These are phyloP conservation scores for Porcisia deanei DNA, from an alignment of 208 protist species.

Conservation along the genomic window DNA sequence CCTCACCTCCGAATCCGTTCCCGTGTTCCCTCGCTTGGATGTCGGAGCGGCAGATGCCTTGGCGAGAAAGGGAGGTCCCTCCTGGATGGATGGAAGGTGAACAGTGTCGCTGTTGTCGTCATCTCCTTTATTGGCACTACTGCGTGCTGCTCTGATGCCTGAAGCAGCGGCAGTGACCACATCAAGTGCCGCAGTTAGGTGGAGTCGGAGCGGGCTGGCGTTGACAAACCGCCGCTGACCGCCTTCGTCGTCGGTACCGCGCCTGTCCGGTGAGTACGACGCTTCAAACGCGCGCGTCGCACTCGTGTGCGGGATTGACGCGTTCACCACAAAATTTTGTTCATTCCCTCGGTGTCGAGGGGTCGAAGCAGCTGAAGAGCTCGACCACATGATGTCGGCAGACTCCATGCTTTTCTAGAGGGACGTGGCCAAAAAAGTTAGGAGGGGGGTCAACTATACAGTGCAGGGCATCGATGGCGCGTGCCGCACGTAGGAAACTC, in stretches of 20 bases:
- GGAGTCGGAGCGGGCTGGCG: constrained; percentile 15
- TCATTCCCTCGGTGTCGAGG: neutral
- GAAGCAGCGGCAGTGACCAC: neutral
- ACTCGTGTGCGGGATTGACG: constrained; percentile 4
- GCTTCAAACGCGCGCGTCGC: constrained; percentile 14
- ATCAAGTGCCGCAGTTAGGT: constrained; percentile 12
- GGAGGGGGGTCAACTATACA: too few species aligned
- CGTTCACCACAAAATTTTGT: neutral
- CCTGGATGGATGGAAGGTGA: constrained; percentile 2
- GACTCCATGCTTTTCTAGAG: constrained; percentile 2
- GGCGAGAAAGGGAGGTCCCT: constrained; percentile 23
- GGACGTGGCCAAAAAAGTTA: too few species aligned
- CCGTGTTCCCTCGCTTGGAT: neutral
- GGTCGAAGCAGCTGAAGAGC: constrained; percentile 1
- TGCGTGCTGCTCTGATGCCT: neutral
- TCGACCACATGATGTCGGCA: constrained; percentile 3
- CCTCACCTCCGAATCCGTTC: neutral
- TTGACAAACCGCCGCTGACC: neutral
- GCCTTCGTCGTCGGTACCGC: neutral
- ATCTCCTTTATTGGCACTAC: neutral
- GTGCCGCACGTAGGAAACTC: too few species aligned
- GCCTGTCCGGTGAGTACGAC: constrained; percentile 4
- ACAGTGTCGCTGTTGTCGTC: neutral
- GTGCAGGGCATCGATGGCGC: too few species aligned
- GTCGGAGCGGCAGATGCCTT: neutral